Conservation (phyloP, 2,329 filamentous ascomycete species). For the Ophiognomonia clavigignenti-juglandacearum region DNA sequence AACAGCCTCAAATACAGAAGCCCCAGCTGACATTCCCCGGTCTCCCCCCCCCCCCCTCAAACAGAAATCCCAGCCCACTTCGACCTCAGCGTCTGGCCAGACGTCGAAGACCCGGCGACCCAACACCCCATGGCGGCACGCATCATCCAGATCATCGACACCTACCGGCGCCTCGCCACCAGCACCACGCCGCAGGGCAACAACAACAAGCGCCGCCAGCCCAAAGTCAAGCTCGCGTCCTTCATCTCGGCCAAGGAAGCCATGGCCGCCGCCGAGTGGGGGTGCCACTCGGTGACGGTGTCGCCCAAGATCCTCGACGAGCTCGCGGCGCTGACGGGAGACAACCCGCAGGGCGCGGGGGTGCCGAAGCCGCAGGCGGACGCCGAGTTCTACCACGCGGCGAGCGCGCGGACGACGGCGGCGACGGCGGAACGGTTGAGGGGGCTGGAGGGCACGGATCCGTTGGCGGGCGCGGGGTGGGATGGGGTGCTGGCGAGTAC, state of each 20-base stretch:
- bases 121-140: conserved; percentile 43
- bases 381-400: conserved; percentile 32
- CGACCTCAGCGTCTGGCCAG: conserved; percentile 38
- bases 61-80: conserved; percentile 39
- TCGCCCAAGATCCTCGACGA: conserved; percentile 32
- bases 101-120: conserved; percentile 39
- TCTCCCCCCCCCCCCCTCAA: not conserved
- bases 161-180: conserved; percentile 37
- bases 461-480: conserved; percentile 31
- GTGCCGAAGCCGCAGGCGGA: conserved; percentile 30
- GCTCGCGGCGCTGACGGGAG: conserved; percentile 33
- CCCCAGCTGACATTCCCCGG: too few species aligned
- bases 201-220: conserved; percentile 43
- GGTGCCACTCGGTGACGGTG: conserved; percentile 41
- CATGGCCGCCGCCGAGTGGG: conserved; percentile 41
- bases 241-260: conserved; percentile 38
- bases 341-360: conserved; percentile 28
- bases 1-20: not conserved
- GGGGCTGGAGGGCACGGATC: conserved; percentile 33
- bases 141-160: conserved; percentile 43
- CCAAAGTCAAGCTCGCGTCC: conserved; percentile 42
- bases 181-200: too few species aligned
- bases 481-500: conserved; percentile 34
- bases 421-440: conserved; percentile 29
- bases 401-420: too few species aligned